Conservation (phyloP, 345 rosid genomes). For the Passiflora organensis region DNA sequence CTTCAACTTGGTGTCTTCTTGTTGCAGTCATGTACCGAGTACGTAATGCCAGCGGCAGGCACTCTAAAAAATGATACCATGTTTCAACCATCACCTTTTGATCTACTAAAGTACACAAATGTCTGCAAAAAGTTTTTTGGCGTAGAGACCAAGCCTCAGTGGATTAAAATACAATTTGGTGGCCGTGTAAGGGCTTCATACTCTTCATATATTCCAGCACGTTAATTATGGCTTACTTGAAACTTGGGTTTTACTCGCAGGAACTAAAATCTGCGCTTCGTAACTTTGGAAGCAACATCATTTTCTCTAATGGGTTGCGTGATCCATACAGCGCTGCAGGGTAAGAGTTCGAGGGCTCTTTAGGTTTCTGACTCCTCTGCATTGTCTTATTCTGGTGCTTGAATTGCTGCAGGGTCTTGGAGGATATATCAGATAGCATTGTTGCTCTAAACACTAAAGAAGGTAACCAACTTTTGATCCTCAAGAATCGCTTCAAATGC, state of each 20-base stretch:
- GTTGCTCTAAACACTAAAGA: neutral
- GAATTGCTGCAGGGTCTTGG: neutral
- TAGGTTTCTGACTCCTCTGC: neutral
- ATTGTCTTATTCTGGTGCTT: neutral
- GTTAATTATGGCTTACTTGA: neutral
- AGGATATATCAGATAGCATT: neutral
- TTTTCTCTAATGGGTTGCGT: constrained; percentile 12
- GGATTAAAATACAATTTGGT: constrained; percentile 13
- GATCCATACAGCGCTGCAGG: constrained; percentile 15
- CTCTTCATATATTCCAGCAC: neutral
- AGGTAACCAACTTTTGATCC: neutral
- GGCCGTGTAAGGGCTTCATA: constrained; percentile 5
- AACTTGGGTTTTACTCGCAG: neutral
- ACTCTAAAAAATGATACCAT: constrained; percentile 1
- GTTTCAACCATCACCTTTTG: constrained; percentile 10
- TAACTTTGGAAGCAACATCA: constrained; percentile 11
- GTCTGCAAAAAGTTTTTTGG: neutral
- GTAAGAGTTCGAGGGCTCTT: neutral
- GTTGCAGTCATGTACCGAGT: constrained; percentile 1
- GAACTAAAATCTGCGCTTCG: neutral
- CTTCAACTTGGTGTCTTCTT: neutral
- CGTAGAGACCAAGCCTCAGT: constrained; percentile 11
- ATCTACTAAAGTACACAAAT: neutral
- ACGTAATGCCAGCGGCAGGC: neutral
- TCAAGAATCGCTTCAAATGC: too few species aligned